Base-by-base conservation (phyloP, 2,329 filamentous ascomycete genomes). In the Paecilomyces variotii region DNA sequence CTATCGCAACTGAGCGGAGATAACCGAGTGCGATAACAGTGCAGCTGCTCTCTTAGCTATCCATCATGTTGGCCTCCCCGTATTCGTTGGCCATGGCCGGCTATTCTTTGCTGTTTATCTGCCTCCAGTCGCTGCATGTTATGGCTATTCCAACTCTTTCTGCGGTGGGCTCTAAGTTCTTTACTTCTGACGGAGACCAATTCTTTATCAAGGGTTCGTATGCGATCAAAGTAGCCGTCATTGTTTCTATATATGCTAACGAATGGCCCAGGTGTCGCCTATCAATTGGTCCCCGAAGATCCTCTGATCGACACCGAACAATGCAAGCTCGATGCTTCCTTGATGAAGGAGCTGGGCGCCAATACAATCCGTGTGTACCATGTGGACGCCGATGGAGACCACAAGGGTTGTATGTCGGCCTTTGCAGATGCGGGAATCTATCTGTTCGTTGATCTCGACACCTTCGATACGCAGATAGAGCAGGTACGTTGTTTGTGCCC, bases 341-440 rank as follows among this genome's bases (percentile, higher is more conserved):
- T 92, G 68, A 95, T 96, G 89, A 82, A 89, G 72, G 84, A 86
- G 19, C 79, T 96, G 57, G 90, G 90, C 62, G 84, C 88, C 70
- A 96, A 96, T 72, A 82, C 88, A 30, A 91, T 96, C 68, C 89
- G 91, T 59, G 88, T 94, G 59, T 96, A 96, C 74, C 90, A 96
- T 69, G 90, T 96, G 61, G 87, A 95, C 67, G 78, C 89, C 1
- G 72, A 75, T 2, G 84, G 77, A 32, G 79, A 93, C 70, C 92
- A 96, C 73, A 80, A 83, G 59, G 87, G 81, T 24, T 96, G 91
- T 77, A 95, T 96, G 90, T 80, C 80, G 57, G 87, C 86, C 1
- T 90, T 96, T 70, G 85, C 84, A 11, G 84, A 91, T 66, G 88
- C 85, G 50, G 89, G 89, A 59, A 93, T 96, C 71, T 95, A 96